phyloP scores from a whole-genome alignment of 768 basidiomycete genomes.

The Saitozyma sp. region DNA sequence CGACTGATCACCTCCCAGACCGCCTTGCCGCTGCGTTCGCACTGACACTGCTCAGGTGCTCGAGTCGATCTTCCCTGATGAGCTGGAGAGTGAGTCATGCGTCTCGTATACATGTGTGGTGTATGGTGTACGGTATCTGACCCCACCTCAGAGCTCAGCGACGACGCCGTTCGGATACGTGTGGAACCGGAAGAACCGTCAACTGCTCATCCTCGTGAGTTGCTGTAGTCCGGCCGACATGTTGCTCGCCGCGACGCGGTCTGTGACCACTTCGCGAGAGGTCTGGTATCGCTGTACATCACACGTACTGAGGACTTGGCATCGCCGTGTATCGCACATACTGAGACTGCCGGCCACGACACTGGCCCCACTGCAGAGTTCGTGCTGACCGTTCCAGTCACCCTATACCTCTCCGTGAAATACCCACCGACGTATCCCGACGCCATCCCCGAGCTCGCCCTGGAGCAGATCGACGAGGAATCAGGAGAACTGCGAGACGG shows the following conservation, averaged over 20 bases:
- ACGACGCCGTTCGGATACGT: slow-evolving; percentile 75
- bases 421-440: slow-evolving; percentile 87
- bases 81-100: slow-evolving; percentile 76
- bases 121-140: not conserved
- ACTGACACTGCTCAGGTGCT: slow-evolving; percentile 64
- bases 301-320: too few relatives aligned
- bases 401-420: slow-evolving; percentile 67
- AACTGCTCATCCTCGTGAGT: slow-evolving; percentile 62
- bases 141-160: slow-evolving; percentile 68
- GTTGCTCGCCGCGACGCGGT: slow-evolving; percentile 8
- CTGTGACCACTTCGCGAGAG: too few relatives aligned
- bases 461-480: slow-evolving; percentile 61
- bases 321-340: too few relatives aligned
- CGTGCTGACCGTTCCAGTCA: slow-evolving; percentile 59
- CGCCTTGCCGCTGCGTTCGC: slow-evolving; percentile 5
- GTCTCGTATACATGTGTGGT: slow-evolving; percentile 6
- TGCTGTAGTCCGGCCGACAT: slow-evolving; percentile 7
- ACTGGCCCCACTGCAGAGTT: too few relatives aligned
- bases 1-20: slow-evolving; percentile 16
- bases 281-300: too few relatives aligned
- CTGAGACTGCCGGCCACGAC: too few relatives aligned
- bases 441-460: slow-evolving; percentile 67
- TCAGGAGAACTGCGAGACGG: slow-evolving; percentile 57
- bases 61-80: slow-evolving; percentile 93
- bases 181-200: slow-evolving; percentile 80